Percentiles rank a stretch among this genome's conserved stretches.
phyloP scores from a whole-genome alignment of 1,284 basidiomycete genomes.

The Malassezia nana region DNA sequence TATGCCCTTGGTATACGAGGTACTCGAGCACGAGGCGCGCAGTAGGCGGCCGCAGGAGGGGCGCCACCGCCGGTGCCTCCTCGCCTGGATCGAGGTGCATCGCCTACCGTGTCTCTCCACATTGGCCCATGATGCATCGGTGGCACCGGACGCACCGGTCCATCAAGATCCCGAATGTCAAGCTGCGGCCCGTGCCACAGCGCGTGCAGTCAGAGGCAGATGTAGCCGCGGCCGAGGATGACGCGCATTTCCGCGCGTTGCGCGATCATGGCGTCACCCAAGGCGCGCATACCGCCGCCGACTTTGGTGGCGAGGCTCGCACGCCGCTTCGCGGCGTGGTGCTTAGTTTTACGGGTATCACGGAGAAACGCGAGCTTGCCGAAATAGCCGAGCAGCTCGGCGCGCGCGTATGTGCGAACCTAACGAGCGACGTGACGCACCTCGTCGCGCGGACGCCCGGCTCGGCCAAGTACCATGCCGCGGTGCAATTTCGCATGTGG shows the following conservation, averaged over 20 bases:
- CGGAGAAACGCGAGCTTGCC: slow-evolving; percentile 58
- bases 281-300: slow-evolving; percentile 33
- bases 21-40: slow-evolving; percentile 68
- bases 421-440: slow-evolving; percentile 71
- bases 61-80: neutral
- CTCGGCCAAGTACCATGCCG: slow-evolving; percentile 73
- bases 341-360: slow-evolving; percentile 63
- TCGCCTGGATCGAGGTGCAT: neutral
- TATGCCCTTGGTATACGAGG: slow-evolving; percentile 63
- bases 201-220: slow-evolving; percentile 8
- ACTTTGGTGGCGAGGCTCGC: slow-evolving; percentile 41
- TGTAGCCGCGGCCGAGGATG: slow-evolving; percentile 31
- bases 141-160: slow-evolving; percentile 33
- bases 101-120: neutral
- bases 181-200: slow-evolving; percentile 31
- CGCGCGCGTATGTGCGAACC: slow-evolving; percentile 57
- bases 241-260: slow-evolving; percentile 27
- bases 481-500: slow-evolving; percentile 62
- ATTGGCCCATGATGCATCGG: slow-evolving; percentile 25
- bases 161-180: slow-evolving; percentile 45
- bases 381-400: slow-evolving; percentile 66
- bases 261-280: slow-evolving; percentile 41
- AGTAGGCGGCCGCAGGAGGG: neutral
- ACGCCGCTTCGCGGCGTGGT: slow-evolving; percentile 59
- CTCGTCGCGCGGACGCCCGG: slow-evolving; percentile 62